A percentile compares a stretch with the other conserved stretches of the same genome.
phyloP scores from a whole-genome alignment of 176 grass and related monocot genomes.

The Phyllostachys edulis region DNA sequence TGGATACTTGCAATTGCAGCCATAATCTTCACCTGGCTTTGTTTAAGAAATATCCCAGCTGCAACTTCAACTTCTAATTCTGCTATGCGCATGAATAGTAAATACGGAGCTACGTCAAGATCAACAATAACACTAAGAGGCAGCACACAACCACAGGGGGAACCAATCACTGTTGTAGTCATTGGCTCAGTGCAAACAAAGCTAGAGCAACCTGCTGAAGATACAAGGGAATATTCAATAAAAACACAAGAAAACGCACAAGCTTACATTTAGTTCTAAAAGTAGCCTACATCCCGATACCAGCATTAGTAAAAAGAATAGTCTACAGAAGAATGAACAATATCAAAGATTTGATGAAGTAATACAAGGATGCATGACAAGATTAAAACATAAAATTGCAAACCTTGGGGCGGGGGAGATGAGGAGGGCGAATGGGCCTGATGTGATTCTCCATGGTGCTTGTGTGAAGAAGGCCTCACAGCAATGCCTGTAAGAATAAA shows the following conservation, averaged over 20 bases:
- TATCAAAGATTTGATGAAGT: neutral
- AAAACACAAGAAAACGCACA: slow-evolving; percentile 3
- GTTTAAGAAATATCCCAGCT: slow-evolving; percentile 90
- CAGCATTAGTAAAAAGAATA: slow-evolving; percentile 1
- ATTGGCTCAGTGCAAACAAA: slow-evolving; percentile 65
- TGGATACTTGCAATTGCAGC: slow-evolving; percentile 75
- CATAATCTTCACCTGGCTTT: slow-evolving; percentile 99
- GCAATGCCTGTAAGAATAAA: slow-evolving; percentile 43
- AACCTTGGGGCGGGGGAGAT: slow-evolving; percentile 55
- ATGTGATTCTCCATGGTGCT: slow-evolving; percentile 47
- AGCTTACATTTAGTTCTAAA: neutral
- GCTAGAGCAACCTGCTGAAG: slow-evolving; percentile 71
- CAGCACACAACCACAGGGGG: slow-evolving; percentile 84
- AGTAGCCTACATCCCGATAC: neutral
- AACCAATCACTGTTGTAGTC: slow-evolving; percentile 66
- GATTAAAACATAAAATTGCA: neutral
- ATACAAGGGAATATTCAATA: slow-evolving; percentile 22
- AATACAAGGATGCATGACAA: neutral
- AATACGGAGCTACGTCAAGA: slow-evolving; percentile 72
- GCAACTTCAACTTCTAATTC: slow-evolving; percentile 92
- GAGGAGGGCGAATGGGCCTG: slow-evolving; percentile 49
- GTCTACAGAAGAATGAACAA: neutral
- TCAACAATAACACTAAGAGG: slow-evolving; percentile 72
- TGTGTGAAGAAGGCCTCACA: slow-evolving; percentile 31
- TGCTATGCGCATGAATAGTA: slow-evolving; percentile 75